These are phyloP conservation scores for Dactylis glomerata DNA, from an alignment of 176 grass and related monocot genomes.

Conservation along the genomic window DNA sequence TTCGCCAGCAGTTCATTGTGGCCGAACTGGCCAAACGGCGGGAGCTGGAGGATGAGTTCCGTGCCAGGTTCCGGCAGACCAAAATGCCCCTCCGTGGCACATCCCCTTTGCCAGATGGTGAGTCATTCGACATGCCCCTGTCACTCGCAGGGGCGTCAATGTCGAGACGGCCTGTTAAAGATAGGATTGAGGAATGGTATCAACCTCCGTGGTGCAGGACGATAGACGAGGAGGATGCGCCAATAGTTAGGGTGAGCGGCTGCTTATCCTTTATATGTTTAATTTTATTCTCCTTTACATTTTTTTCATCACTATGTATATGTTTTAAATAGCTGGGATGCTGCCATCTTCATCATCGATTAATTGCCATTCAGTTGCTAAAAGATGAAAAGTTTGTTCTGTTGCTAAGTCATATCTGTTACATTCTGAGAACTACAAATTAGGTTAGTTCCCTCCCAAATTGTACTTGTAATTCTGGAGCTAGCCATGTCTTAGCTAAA, in stretches of 20 bases:
- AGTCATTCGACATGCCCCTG: not conserved
- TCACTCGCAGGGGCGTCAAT: not conserved
- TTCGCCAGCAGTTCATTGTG: slow-evolving; percentile 11
- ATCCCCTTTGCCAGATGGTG: not conserved
- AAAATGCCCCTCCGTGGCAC: not conserved
- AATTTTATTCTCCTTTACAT: not conserved
- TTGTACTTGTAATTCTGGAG: not conserved
- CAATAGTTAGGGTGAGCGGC: not conserved
- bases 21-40: not conserved
- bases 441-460: not conserved
- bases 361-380: not conserved
- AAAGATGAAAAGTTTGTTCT: not conserved
- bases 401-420: not conserved
- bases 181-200: slow-evolving; percentile 30
- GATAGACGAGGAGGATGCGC: not conserved
- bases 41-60: not conserved
- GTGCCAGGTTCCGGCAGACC: not conserved
- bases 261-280: not conserved
- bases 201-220: not conserved
- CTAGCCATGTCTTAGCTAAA: not conserved
- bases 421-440: not conserved
- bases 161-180: not conserved
- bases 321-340: not conserved
- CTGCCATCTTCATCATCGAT: not conserved
- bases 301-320: not conserved